Evolutionary conservation across 192 early-diverging fungal genomes (phyloP), one percentile per base, ranked within the genome.

Genomic region (Lobosporangium transversale): DNA sequence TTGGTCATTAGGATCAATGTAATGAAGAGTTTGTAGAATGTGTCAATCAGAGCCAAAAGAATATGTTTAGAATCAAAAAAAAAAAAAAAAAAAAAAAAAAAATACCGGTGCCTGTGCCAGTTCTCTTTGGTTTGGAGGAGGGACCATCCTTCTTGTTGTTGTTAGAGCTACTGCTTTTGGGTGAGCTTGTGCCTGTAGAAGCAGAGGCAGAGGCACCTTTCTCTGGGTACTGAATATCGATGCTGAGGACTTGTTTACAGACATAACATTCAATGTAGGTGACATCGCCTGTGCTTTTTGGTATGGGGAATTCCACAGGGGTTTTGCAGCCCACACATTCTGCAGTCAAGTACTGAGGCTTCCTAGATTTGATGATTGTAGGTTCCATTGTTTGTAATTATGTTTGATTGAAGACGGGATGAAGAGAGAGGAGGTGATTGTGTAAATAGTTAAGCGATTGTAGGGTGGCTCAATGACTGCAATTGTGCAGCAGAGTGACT

Each of bases 221-320:
- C 21, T 60, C 63, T 14, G 78, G 61, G 47, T 57, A 62, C 33
- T 80, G 70, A 33, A 86, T 51, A 48, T 84, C 79, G 51, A 81
- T 81, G 15, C 60, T 80, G 42, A 62, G 62, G 23, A 82, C 69
- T 42, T 83, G 82, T 10, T 78, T 54, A 68, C 88, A 89, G 37
- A 82, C 71, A 65, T 73, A 87, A 64, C 88, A 89, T 49, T 84
- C 58, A n/a, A 89, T 86, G 37, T 79, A 64, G n/a, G 81, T 76
- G 27, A 71, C 53, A 37, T 71, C 62, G 20, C 64, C 68, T 6
- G 48, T 55, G 17, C 54, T 32, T 8, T 80, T 37, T 11, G 80
- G 65, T 35, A 80, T 74, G 8, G 79, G 65, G 62, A 88, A 88
- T 58, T 88, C 87, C 29, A 88, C 55, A 11, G 78, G 79, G 18